Evolutionary conservation across 2,329 filamentous ascomycete species (phyloP), one percentile per base, ranked within the genome.

Genomic region (Sclerotinia borealis): DNA sequence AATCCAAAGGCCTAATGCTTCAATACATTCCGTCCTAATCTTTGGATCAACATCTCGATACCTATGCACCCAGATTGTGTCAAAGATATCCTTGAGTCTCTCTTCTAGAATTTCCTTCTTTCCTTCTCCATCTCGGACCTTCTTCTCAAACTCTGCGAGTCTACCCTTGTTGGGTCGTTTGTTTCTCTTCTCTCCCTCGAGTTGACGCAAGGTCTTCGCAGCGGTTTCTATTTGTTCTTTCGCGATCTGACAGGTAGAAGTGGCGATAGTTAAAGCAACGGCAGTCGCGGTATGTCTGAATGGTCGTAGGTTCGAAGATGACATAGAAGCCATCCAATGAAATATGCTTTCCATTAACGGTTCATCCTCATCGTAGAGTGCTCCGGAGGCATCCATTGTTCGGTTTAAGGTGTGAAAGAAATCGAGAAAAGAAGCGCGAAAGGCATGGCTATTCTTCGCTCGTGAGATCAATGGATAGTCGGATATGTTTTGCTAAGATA

Each of bases 281-380:
- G 95, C 88, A 1, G 93, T 96, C 0, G 93, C 90, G 0, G 95
- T 99, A 76, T 99, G 95, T 68, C 95, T 85, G 77, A 99, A 97
- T 1, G 95, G 92, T 62, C 95, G 87, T 66, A 93, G 87, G 4
- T 86, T 83, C 0, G 92, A 93, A 4, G 92, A 95, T 3, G 93
- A 95, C 89, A 99, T 91, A 64, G 91, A 90, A 45, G 88, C 88
- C 65, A 97, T 82, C 95, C 95, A 99, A 64, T 91, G 83, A 69
- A 92, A 87, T 54, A 98, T 84, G 72, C 96, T 96, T 74, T 97
- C 92, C 72, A 96, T 86, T 58, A 99, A 80, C 36, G 88, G 83
- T 41, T 79, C 77, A 10, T 81, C 78, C 50, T 83, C 86, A 50
- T 84, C 86, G 77, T 96, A 96, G 58, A 99, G 79, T 25, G 91